Conservation (phyloP, 2,329 filamentous ascomycete species). For the Penicillium sp. region DNA sequence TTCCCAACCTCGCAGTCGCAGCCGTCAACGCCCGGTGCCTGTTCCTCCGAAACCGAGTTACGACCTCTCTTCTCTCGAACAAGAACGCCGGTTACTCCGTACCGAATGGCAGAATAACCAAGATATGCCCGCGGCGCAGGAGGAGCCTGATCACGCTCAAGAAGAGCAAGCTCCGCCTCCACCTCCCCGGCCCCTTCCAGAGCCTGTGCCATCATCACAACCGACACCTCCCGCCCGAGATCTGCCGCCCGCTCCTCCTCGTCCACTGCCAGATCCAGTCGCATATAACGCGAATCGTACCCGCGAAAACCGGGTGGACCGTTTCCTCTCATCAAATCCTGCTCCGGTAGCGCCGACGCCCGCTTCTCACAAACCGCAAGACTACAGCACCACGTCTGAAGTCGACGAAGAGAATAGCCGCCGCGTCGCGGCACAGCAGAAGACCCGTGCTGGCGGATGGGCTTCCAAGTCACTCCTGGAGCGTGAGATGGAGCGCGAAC, state of each 20-base stretch:
- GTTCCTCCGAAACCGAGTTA: constrained; percentile 46
- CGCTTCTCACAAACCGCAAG: constrained; percentile 43
- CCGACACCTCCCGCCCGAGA: constrained; percentile 15
- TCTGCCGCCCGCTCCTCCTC: constrained; percentile 33
- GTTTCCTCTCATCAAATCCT: constrained; percentile 55
- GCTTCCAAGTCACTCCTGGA: constrained; percentile 62
- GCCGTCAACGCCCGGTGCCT: constrained; percentile 32
- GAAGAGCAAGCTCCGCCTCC: constrained; percentile 23
- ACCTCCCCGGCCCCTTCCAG: constrained; percentile 32
- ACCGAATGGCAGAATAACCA: constrained; percentile 53
- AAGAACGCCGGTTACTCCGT: constrained; percentile 59
- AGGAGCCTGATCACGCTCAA: constrained; percentile 9
- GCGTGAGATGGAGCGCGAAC: constrained; percentile 65
- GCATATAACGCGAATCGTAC: constrained; percentile 32
- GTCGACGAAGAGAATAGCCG: constrained; percentile 56
- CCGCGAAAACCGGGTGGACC: constrained; percentile 51
- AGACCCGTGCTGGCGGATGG: constrained; percentile 60
- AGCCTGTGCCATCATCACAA: constrained; percentile 22
- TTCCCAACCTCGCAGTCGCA: constrained; percentile 27
- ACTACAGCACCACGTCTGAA: constrained; percentile 54
- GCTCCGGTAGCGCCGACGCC: constrained; percentile 45
- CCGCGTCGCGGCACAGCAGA: constrained; percentile 54
- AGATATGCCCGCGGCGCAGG: constrained; percentile 19
- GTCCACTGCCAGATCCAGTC: constrained; percentile 50
- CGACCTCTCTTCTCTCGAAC: constrained; percentile 58